These are phyloP conservation scores for Escovopsis sp. DNA, from an alignment of 2,329 filamentous ascomycete species.

Conservation along the genomic window DNA sequence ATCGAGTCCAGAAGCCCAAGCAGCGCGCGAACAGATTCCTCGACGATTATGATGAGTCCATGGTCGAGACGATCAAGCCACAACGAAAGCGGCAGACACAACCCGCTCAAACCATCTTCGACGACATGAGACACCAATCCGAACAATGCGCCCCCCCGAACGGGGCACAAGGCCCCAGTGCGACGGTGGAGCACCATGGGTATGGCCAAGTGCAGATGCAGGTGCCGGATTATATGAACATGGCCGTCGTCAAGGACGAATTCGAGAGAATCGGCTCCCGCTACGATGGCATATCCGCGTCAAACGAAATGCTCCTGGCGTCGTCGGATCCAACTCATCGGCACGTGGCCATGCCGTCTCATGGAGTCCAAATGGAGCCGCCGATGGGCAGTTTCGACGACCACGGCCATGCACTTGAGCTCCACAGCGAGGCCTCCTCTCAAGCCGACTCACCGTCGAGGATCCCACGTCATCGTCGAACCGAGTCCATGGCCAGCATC, in stretches of 20 bases:
- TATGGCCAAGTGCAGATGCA: constrained; percentile 38
- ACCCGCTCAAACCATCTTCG: constrained; percentile 37
- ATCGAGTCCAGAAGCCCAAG: constrained; percentile 27
- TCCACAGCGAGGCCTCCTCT: constrained; percentile 5
- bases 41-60: constrained; percentile 47
- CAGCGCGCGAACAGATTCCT: constrained; percentile 34
- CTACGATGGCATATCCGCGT: constrained; percentile 19
- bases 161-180: constrained; percentile 33
- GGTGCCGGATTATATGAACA: constrained; percentile 40
- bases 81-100: constrained; percentile 25
- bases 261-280: constrained; percentile 23
- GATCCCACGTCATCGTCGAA: constrained; percentile 32
- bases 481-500: constrained; percentile 43
- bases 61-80: constrained; percentile 52
- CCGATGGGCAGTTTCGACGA: constrained; percentile 28
- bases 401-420: constrained; percentile 11
- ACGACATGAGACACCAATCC: constrained; percentile 41
- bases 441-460: constrained; percentile 10
- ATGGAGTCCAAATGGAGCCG: constrained; percentile 23
- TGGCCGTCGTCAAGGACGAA: constrained; percentile 31
- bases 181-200: constrained; percentile 27
- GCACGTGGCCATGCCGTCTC: constrained; percentile 35
- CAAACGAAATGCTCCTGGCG: constrained; percentile 17
- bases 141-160: constrained; percentile 37
- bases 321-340: constrained; percentile 32